Evolutionary conservation across 331 rosid species (phyloP), one percentile per base, ranked within the genome.

Genomic region (Erythrophleum ivorense): DNA sequence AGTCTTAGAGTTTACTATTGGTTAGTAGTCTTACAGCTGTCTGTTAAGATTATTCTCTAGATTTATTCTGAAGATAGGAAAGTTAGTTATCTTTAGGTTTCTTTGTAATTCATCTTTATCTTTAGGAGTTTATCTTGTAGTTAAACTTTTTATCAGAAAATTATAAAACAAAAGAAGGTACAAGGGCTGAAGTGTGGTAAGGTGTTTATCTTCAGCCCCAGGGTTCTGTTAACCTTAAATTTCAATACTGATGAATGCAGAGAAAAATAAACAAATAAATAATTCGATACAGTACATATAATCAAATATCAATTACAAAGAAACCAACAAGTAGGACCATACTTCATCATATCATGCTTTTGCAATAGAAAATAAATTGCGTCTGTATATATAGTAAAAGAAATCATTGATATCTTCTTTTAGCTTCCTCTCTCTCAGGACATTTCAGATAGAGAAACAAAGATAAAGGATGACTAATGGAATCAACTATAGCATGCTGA

Each of bases 261-360:
- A 49, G 66, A 36, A 38, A 50, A 19, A 15, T 43, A 24, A 50
- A 50, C 3, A 50, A 12, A 3, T 50, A 9, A 48, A 52, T 40
- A 54, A 40, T 14, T 36, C 53, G 41, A 60, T 62, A 19, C 29
- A 53, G 76, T 72, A 38, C 29, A 71, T 46, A 48, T 71, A 40
- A 71, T 38, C 53, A 14, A 48, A 71, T 59, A 71, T 31, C 46
- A 57, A 58, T 59, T 66, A 34, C 50, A 80, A 49, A 71, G 60
- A 80, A 71, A 71, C 43, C 38, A 79, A 57, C 58, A 31, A 18
- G 52, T 57, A 31, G 40, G 36, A 57, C 57, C 52, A 12, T 57
- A 34, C 5, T 62, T 62, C 67, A 24, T 24, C 29, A 6, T 38
- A 7, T 38, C 71, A 18, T 38, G n/a, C 40, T 57, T 71, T 6